Evolutionary conservation across 2,329 filamentous ascomycete species (phyloP), one percentile per base, ranked within the genome.

Genomic region (Cladophialophora bantiana): DNA sequence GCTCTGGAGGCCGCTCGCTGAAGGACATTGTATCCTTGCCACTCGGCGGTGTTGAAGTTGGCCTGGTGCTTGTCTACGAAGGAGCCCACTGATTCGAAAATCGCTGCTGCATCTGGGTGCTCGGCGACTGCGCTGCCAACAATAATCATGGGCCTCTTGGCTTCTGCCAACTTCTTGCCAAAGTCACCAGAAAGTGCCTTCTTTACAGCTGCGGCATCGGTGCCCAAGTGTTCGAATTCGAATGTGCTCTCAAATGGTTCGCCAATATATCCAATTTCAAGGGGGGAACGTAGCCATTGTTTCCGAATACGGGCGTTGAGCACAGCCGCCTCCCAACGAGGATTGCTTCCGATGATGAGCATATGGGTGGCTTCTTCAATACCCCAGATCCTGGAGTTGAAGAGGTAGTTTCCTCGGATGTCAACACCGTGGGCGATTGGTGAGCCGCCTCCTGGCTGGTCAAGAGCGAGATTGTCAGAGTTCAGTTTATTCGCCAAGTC

Each of bases 11-110:
- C 95, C 69, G 93, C 91, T 71, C 94, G 89, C 82, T 99, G 95
- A 60, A 99, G 89, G 68, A 99, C 89, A 78, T 97, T 99, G 86
- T 94, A 99, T 68, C 94, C 95, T 78, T 97, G 95, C 93, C 96
- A 98, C 79, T 97, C 93, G 18, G 88, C 83, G 5, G 92, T 97
- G 76, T 87, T 83, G 85, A 99, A 97, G 83, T 90, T 96, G 73
- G 87, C 84, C 70, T 93, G 89, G 80, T 97, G 90, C 88, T 97
- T 97, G 77, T 97, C 94, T 45, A 97, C 91, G 76, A 98, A 99
- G 69, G 85, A 80, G 73, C 94, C 94, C 65, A 99, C 88, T 52
- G 90, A 89, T 85, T 98, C 94, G 78, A 94, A 98, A 78, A 96
- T 93, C 65, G 92, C 90, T 83, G 96, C 96, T 64, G 94, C 91